Percentiles rank a stretch among this genome's conserved stretches.
phyloP scores from a whole-genome alignment of 257 asterid genomes.

The Nicotiana undulata region DNA sequence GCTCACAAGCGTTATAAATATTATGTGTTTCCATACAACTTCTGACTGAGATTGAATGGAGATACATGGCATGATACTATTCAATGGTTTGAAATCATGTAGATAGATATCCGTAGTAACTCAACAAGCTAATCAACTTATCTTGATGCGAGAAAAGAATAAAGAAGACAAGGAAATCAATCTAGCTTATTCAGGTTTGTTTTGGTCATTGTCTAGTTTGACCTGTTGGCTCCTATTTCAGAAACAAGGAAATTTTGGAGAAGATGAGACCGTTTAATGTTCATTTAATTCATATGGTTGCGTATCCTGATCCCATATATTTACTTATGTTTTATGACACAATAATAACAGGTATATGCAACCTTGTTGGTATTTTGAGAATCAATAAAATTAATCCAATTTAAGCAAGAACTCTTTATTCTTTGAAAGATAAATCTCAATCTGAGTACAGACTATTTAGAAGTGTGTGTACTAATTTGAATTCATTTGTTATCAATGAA shows the following conservation, averaged over 20 bases:
- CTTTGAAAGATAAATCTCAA: background rate
- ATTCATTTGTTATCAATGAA: background rate
- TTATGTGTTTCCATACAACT: background rate
- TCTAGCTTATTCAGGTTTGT: background rate
- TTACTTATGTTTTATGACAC: background rate
- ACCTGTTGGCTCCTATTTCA: background rate
- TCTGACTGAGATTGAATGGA: background rate
- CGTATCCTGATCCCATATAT: background rate
- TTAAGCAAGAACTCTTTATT: background rate
- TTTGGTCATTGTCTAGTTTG: background rate
- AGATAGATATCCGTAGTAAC: background rate
- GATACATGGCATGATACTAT: background rate
- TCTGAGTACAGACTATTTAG: background rate
- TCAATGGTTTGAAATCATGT: background rate
- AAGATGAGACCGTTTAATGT: background rate
- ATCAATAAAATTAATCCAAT: background rate
- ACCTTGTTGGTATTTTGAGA: background rate
- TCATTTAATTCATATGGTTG: background rate
- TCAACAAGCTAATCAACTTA: background rate
- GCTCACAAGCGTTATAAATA: background rate
- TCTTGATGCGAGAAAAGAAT: background rate
- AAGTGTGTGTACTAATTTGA: background rate
- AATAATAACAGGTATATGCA: background rate
- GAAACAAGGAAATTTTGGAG: background rate
- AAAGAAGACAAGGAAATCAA: background rate